Conservation (phyloP, 176 grass and related monocot species). For the Poa pratensis region DNA sequence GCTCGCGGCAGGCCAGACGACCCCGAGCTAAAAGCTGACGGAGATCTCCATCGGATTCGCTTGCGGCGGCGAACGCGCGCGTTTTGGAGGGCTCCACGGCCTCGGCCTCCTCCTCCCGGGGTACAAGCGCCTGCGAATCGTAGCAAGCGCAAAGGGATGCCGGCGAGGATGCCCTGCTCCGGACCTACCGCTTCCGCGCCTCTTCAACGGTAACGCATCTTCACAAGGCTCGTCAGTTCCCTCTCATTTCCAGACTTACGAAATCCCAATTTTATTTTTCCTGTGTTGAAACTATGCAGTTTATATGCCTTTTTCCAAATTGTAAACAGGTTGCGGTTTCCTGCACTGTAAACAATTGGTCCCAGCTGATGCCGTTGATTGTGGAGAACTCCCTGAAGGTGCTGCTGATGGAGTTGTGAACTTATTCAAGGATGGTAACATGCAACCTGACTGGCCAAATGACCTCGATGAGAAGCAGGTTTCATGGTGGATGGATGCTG, state of each 20-base stretch:
- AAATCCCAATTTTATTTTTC: not conserved
- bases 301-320: not conserved
- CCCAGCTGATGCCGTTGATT: constrained; percentile 66
- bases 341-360: not conserved
- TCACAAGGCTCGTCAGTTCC: no score
- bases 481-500: constrained; percentile 83
- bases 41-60: no score
- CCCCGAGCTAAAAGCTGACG: no score
- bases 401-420: constrained; percentile 70
- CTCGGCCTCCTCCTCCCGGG: no score
- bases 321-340: not conserved
- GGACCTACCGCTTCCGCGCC: no score
- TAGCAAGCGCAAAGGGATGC: no score
- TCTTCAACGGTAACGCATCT: no score
- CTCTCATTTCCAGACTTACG: not conserved
- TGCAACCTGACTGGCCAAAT: constrained; percentile 81
- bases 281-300: not conserved
- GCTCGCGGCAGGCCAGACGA: no score
- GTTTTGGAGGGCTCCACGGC: no score
- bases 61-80: no score
- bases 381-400: constrained; percentile 78
- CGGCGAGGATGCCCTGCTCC: no score
- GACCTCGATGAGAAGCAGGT: constrained; percentile 86
- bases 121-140: no score
- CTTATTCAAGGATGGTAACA: constrained; percentile 80